Percentiles rank a stretch among this genome's conserved stretches.
Evolutionary conservation across 2,329 filamentous ascomycete genomes (phyloP).

Genomic region (Stachybotrys echinatus): DNA sequence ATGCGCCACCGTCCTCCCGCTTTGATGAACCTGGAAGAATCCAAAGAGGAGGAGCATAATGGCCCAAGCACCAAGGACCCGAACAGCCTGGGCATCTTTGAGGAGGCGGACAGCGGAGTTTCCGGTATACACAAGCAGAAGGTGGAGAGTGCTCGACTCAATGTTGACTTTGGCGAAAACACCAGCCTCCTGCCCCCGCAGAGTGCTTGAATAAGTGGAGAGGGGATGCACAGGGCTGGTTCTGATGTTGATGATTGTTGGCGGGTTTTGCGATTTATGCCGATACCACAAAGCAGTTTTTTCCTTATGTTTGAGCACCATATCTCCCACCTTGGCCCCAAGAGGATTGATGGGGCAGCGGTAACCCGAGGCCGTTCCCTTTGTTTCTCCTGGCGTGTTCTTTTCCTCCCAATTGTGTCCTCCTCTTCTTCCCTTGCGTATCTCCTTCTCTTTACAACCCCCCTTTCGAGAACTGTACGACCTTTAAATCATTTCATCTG

Average conservation of each 20-base stretch:
- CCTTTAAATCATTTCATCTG: background rate
- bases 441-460: background rate
- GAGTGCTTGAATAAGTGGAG: too few species aligned
- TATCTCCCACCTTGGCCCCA: too few species aligned
- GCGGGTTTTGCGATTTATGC: background rate
- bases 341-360: too few species aligned
- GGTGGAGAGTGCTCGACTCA: slow-evolving; percentile 24
- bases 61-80: slow-evolving; percentile 14
- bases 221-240: slow-evolving; percentile 14
- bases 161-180: slow-evolving; percentile 20
- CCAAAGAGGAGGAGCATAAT: slow-evolving; percentile 22
- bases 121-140: slow-evolving; percentile 36
- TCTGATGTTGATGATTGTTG: slow-evolving; percentile 4
- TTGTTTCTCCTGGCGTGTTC: background rate
- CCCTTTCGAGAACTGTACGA: background rate
- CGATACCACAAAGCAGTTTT: slow-evolving; percentile 1
- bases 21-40: slow-evolving; percentile 64
- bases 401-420: background rate
- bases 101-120: slow-evolving; percentile 36
- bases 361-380: background rate
- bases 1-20: slow-evolving; percentile 89
- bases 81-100: slow-evolving; percentile 37
- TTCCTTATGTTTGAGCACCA: background rate
- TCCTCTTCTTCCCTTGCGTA: background rate
- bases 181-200: slow-evolving; percentile 17